phyloP scores from a whole-genome alignment of 2,329 filamentous ascomycete genomes.

The Penicillium hesseltinei region DNA sequence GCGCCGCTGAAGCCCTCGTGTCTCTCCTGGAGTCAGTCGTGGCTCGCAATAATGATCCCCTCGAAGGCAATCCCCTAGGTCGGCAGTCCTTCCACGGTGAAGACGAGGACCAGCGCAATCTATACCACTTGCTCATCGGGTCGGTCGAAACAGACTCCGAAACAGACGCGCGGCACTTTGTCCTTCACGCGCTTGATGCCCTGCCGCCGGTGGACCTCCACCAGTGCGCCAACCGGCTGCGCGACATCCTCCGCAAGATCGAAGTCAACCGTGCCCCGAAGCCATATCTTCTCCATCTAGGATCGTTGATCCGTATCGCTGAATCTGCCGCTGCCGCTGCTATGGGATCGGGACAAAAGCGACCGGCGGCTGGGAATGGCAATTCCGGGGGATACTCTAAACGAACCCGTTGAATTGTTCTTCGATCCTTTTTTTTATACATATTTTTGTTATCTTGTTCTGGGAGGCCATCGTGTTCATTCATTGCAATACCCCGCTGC shows the following conservation, averaged over 20 bases:
- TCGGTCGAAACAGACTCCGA: slow-evolving; percentile 29
- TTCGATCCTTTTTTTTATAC: slow-evolving; percentile 5
- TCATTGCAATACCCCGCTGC: slow-evolving; percentile 27
- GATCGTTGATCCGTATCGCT: slow-evolving; percentile 30
- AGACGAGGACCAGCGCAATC: slow-evolving; percentile 43
- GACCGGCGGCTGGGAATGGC: slow-evolving; percentile 28
- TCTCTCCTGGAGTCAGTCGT: slow-evolving; percentile 39
- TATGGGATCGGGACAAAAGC: slow-evolving; percentile 31
- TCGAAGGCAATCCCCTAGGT: slow-evolving; percentile 38
- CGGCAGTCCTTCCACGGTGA: slow-evolving; percentile 35
- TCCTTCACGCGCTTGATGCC: slow-evolving; percentile 40
- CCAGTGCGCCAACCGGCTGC: slow-evolving; percentile 31
- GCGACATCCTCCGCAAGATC: slow-evolving; percentile 41
- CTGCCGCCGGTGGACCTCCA: slow-evolving; percentile 33
- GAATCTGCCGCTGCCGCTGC: slow-evolving; percentile 21
- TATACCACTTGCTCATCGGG: slow-evolving; percentile 44
- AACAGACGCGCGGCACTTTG: slow-evolving; percentile 32
- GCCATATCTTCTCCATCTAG: slow-evolving; percentile 36
- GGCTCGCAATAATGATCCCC: slow-evolving; percentile 40
- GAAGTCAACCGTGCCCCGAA: slow-evolving; percentile 43
- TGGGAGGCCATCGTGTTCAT: slow-evolving; percentile 24
- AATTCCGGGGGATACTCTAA: slow-evolving; percentile 34
- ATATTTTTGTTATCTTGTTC: slow-evolving; percentile 13
- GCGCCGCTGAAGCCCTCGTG: slow-evolving; percentile 40
- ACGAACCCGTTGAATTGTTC: slow-evolving; percentile 30